Conservation (phyloP, 1,284 basidiomycete genomes). For the Psilocybe mexicana region DNA sequence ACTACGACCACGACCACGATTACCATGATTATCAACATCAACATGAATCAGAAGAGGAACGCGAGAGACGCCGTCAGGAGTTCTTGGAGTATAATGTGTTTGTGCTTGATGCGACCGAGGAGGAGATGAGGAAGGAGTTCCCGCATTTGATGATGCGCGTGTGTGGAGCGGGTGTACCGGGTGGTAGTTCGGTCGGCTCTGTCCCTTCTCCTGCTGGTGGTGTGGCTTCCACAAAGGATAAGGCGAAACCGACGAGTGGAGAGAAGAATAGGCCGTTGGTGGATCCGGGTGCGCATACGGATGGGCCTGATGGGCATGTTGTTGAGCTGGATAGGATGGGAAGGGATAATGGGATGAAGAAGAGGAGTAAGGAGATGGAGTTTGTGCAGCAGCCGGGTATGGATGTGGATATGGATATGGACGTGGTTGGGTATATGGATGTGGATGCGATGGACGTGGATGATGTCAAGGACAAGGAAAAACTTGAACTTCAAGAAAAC, state of each 20-base stretch:
- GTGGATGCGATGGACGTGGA: neutral
- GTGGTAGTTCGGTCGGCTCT: constrained; percentile 11
- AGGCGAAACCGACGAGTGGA: neutral
- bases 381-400: constrained; percentile 1
- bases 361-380: constrained; percentile 6
- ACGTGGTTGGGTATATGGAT: constrained; percentile 12
- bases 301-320: constrained; percentile 37
- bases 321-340: constrained; percentile 28
- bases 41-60: neutral
- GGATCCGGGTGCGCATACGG: constrained; percentile 34
- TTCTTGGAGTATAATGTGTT: constrained; percentile 85
- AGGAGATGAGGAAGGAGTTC: constrained; percentile 47
- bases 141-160: constrained; percentile 52
- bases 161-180: constrained; percentile 36
- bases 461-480: neutral
- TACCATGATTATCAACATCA: neutral
- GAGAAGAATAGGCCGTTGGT: neutral
- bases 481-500: neutral
- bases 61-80: constrained; percentile 14
- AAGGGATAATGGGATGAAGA: constrained; percentile 18
- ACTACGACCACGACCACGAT: neutral
- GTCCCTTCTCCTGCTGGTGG: neutral
- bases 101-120: constrained; percentile 66
- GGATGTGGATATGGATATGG: constrained; percentile 27
- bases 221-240: neutral